Base-by-base conservation (phyloP, 2,329 filamentous ascomycete species). In the Sporothrix schenckii region DNA sequence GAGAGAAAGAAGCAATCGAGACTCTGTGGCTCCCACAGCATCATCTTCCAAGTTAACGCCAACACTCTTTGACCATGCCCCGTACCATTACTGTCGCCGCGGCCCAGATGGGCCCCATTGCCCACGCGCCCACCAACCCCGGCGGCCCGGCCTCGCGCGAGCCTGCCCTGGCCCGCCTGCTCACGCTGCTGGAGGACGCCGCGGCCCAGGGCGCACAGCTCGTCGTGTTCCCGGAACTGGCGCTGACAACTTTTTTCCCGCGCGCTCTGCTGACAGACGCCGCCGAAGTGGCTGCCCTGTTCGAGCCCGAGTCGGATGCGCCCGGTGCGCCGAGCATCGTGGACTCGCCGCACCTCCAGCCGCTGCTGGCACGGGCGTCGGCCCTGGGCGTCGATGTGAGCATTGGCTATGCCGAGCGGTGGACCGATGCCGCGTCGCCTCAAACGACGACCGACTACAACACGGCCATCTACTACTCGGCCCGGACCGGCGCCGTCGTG, bases 231-330 rank as follows among this genome's bases (percentile, higher is more conserved):
- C 85, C 85, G 0, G 85, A 87, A 76, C 79, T 81, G n/a, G 82
- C 85, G 13, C 80, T 87, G 14, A 86, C 85, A 0, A 87, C 85
- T 0, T 87, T 88, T 79, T 87, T 87, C 75, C 85, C 85, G 0
- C 81, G 83, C 5, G 81, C 84, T 73, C 76, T 86, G 56, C 81
- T 86, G 71, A 76, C 80, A 10, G 80, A 83, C 69, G 76, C 79
- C 30, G 76, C 80, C 19, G 80, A 83, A 66, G 75, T 79, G 34
- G 82, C 83, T 61, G 73, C 75, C 7, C 86, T 83, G 77, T 87
- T 87, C 74, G 86, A 87, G 73, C 79, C 80, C 69, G 79, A 78
- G 73, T 81, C 81, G 52, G 80, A 82, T 24, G 53, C 53, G 52
- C 74, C 74, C 44, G 53, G 16, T 39, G 69, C 52, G n/a, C 77